These are phyloP conservation scores for Pseudogymnoascus sp. DNA, from an alignment of 2,329 filamentous ascomycete species.

Conservation along the genomic window DNA sequence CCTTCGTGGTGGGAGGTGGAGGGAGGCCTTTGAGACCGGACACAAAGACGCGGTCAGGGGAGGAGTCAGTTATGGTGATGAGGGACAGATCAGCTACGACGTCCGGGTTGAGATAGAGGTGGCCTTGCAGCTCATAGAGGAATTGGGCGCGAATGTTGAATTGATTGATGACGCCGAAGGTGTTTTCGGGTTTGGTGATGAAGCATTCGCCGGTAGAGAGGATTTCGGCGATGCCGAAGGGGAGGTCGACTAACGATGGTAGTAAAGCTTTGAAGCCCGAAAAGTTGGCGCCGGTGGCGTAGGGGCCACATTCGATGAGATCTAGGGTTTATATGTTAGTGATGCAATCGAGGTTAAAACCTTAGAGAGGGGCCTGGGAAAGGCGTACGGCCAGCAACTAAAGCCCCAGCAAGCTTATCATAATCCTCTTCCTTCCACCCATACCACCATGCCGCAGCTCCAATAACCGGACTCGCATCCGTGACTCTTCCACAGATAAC, in stretches of 20 bases:
- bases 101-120: neutral
- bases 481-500: conserved; percentile 37
- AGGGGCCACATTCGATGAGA: conserved; percentile 25
- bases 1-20: neutral
- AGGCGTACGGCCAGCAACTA: conserved; percentile 19
- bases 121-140: neutral
- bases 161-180: conserved; percentile 28
- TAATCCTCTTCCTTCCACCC: conserved; percentile 32
- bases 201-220: conserved; percentile 33
- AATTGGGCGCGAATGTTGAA: neutral
- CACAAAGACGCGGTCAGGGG: conserved; percentile 17
- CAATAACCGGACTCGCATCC: conserved; percentile 36
- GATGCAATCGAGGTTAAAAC: too few species aligned
- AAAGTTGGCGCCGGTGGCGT: conserved; percentile 19
- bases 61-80: too few species aligned
- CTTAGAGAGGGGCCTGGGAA: too few species aligned
- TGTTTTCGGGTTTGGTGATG: conserved; percentile 37
- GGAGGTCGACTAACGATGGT: conserved; percentile 31
- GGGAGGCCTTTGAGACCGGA: conserved; percentile 19
- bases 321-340: conserved; percentile 9
- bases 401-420: conserved; percentile 32
- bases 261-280: conserved; percentile 20
- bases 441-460: conserved; percentile 35
- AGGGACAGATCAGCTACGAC: neutral
- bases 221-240: conserved; percentile 40